Conservation (phyloP, 164 flowering plant species). For the Pachysandra terminalis region DNA sequence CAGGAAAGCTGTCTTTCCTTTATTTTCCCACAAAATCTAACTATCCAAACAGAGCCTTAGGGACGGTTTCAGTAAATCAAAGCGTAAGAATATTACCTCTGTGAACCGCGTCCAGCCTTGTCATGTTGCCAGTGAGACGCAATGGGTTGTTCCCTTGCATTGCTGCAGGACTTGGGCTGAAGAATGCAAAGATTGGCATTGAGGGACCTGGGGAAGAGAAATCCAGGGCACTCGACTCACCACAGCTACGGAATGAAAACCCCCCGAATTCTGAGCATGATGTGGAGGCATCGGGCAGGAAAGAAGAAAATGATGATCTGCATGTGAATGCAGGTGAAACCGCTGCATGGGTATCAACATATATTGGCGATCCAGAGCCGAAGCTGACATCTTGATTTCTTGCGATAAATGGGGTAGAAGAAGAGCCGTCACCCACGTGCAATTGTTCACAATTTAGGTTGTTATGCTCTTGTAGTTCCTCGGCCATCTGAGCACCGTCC, state of each 20-base stretch:
- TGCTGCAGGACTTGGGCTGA: constrained; percentile 36
- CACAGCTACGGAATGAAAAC: constrained; percentile 55
- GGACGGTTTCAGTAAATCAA: background rate
- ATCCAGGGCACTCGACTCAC: constrained; percentile 32
- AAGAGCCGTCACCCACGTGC: constrained; percentile 27
- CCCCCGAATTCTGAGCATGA: constrained; percentile 39
- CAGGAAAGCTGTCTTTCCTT: no score
- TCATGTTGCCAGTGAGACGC: constrained; percentile 16
- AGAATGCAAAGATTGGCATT: constrained; percentile 80
- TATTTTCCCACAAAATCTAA: no score
- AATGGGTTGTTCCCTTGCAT: constrained; percentile 26
- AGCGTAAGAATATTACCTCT: constrained; percentile 38
- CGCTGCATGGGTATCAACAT: constrained; percentile 22
- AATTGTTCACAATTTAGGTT: constrained; percentile 8
- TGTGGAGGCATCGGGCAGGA: constrained; percentile 30
- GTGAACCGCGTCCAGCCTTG: constrained; percentile 22
- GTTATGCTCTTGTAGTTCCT: constrained; percentile 12
- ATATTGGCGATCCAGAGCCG: constrained; percentile 34
- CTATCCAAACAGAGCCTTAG: no score
- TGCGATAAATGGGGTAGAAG: constrained; percentile 32
- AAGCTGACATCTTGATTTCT: constrained; percentile 59
- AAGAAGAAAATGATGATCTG: constrained; percentile 79
- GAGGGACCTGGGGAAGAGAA: constrained; percentile 49
- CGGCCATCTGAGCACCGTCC: constrained; percentile 12
- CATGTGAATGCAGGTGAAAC: constrained; percentile 54